Evolutionary conservation across 768 basidiomycete species (phyloP).

Genomic region (Leucocoprinus leucothites): DNA sequence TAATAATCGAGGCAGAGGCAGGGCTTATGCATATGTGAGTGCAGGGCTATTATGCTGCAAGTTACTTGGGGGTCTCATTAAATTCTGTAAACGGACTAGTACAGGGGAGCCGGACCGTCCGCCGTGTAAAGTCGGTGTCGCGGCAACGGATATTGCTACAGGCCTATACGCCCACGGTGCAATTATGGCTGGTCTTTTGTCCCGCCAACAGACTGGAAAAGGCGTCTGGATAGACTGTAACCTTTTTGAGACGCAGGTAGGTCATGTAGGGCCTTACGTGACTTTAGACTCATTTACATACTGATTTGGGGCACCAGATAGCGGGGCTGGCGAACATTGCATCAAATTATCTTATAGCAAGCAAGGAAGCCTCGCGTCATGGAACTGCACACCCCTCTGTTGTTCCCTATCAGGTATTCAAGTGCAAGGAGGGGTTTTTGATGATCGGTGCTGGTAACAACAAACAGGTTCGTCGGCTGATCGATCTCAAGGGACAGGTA

Average conservation of each 20-base stretch:
- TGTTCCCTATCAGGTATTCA: conserved; percentile 90
- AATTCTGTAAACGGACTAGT: conserved; percentile 30
- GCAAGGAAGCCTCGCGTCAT: conserved; percentile 76
- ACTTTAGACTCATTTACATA: conserved; percentile 6
- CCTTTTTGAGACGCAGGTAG: conserved; percentile 86
- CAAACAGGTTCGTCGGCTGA: conserved; percentile 53
- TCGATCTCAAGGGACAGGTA: not conserved
- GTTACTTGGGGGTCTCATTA: not conserved
- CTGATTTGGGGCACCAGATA: conserved; percentile 43
- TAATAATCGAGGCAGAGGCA: conserved; percentile 84
- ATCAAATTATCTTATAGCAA: conserved; percentile 88
- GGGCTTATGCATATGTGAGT: conserved; percentile 92
- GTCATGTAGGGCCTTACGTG: conserved; percentile 14
- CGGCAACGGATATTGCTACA: conserved; percentile 86
- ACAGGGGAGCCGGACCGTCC: conserved; percentile 86
- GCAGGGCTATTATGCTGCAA: not conserved
- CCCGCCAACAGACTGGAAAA: conserved; percentile 77
- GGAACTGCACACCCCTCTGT: conserved; percentile 96
- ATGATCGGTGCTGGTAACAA: conserved; percentile 96
- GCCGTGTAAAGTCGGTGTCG: conserved; percentile 94
- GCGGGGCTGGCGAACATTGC: conserved; percentile 91
- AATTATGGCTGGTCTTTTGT: conserved; percentile 86
- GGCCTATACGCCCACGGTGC: conserved; percentile 91
- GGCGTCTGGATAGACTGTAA: conserved; percentile 93
- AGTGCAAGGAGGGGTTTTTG: conserved; percentile 81